phyloP scores from a whole-genome alignment of 176 grass and related monocot species.

The Oryza nivara region DNA sequence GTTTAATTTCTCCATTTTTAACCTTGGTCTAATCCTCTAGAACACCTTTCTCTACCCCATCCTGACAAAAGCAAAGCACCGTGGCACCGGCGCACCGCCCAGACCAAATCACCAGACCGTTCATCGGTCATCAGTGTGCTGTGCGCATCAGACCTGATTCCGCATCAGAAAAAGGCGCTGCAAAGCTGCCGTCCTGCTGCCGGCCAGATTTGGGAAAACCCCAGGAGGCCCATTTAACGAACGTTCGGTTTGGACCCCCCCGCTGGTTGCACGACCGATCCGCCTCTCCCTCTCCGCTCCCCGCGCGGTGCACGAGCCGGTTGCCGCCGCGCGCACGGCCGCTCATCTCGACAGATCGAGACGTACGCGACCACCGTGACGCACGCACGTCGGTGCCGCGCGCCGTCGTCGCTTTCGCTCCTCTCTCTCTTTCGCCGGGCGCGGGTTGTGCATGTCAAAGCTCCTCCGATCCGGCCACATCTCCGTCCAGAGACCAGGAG shows the following conservation, averaged over 20 bases:
- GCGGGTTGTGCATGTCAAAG: neutral
- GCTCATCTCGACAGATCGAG: too few relatives aligned
- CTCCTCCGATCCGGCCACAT: conserved; percentile 12
- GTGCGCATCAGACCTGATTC: neutral
- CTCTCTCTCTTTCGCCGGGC: neutral
- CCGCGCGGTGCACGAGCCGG: neutral
- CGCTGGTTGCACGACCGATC: too few relatives aligned
- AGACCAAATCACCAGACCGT: neutral
- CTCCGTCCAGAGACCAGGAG: conserved; percentile 1
- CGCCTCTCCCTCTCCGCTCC: too few relatives aligned
- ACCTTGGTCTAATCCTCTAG: conserved; percentile 20
- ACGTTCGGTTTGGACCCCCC: neutral
- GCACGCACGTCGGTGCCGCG: too few relatives aligned
- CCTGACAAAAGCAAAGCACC: neutral
- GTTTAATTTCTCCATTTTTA: neutral
- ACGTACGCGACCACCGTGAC: neutral
- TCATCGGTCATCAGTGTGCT: neutral
- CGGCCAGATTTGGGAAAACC: neutral
- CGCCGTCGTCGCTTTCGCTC: neutral
- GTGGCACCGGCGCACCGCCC: too few relatives aligned
- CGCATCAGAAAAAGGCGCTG: too few relatives aligned
- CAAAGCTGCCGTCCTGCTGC: too few relatives aligned
- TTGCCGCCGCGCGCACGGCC: neutral
- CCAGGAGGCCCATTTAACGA: neutral
- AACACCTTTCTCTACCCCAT: neutral